Evolutionary conservation across 495 filamentous ascomycete species (phyloP), one percentile per base, ranked within the genome.

Genomic region (Amorphotheca resinae): DNA sequence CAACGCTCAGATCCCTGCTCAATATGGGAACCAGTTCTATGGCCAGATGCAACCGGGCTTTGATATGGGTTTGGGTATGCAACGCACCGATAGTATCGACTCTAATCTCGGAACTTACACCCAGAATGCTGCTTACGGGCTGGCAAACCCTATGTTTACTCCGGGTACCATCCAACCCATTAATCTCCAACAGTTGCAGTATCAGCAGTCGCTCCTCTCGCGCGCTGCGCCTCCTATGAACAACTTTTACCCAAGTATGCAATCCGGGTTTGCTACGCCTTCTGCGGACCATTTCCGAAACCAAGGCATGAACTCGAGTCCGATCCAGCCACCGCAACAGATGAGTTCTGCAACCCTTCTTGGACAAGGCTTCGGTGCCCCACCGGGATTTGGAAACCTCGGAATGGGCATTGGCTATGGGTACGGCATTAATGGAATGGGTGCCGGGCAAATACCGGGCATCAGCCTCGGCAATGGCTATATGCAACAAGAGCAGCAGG

Each of bases 11-110:
- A 47, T 41, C 4, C 48, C 52, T 22, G 59, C 59, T 12, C 60
- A 61, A 23, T 55, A 54, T 45, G 38, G 51, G 42, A 33, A 50
- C 45, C 61, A 58, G 47, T 73, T 59, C 58, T 64, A 56, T 38
- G 62, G 62, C 36, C 55, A 60, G 38, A 61, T 64, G 41, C 58
- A 58, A 21, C 54, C 57, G 14, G 33, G 16, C 9, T 52, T 41
- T 22, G 59, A 72, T 57, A 62, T 63, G 32, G 62, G 64, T 33
- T 69, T 63, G 43, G 59, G 62, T 33, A 64, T 73, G 21, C 67
- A 77, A 43, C 66, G 76, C 33, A 71, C 65, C 25, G 68, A 72
- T 28, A 74, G 67, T 54, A 64, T 74, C 41, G 77, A 80, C 34
- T 64, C 72, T 6, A 65, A 65, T 37, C 56, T 73, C 47, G 59